Base-by-base conservation (phyloP, 139 green algal species). In the Zygnema cylindricum region DNA sequence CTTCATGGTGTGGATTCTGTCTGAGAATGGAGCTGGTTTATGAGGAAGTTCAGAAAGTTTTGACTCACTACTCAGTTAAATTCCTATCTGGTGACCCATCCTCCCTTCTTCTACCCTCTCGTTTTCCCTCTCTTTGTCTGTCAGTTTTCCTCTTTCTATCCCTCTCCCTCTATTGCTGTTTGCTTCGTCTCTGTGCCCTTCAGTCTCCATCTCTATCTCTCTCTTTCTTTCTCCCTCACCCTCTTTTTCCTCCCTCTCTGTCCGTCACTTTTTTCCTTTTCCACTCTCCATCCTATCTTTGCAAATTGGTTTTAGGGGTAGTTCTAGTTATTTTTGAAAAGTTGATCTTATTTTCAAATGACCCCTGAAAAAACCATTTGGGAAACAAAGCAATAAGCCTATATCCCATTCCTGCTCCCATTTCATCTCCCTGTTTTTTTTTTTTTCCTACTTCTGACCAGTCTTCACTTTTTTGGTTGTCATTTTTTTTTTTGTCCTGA, bases 11-110 rank as follows among this genome's bases (percentile, higher is more conserved):
- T 16, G 71, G 36, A 25, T 79, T 79, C 71, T 79, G 71, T 43
- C 71, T 3, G 7, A 41, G 71, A 41, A 79, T 79, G 71, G 71
- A 79, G 71, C 71, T 79, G 36, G 71, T 79, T 16, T 79, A 40
- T 43, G 36, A 43, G 36, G 71, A 79, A 43, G 16, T 16, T 25
- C 38, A 79, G 16, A 41, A 43, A 41, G 16, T 3, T 41, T 16
- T 79, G 71, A 3, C 7, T 16, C 36, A 7, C 36, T 16, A 79
- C 16, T 7, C 3, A 41, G 16, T 3, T 16, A 79, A 79, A 43
- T 25, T 79, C 11, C 36, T 54, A 79, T 11, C 71, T 40, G 71
- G 71, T 79, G 71, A 79, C 11, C 71, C 21, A 40, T 79, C 71
- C 7, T 43, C 71, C 11, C 30, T 25, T 25, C 30, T 25, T 30